These are phyloP conservation scores for Heterobasidion occidentale DNA, from an alignment of 1,284 basidiomycete genomes.

Conservation along the genomic window DNA sequence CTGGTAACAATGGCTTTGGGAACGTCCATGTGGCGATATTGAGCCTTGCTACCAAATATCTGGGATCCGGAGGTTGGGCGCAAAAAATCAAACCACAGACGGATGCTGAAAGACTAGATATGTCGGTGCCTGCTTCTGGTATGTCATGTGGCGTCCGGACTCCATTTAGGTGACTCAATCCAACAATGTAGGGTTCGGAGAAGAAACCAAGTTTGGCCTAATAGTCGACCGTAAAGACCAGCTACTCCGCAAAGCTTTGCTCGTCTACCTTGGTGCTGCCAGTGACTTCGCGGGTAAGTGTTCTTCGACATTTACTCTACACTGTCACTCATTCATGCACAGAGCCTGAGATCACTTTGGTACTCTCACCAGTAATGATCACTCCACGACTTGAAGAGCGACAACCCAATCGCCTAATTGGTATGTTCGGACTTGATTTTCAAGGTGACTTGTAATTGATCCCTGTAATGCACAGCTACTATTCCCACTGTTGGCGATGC, in stretches of 20 bases:
- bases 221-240: conserved; percentile 44
- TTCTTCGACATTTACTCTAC: neutral
- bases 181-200: conserved; percentile 35
- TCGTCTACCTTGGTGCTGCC: conserved; percentile 58
- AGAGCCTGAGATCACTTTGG: conserved; percentile 62
- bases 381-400: conserved; percentile 37
- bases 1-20: conserved; percentile 71
- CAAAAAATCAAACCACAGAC: conserved; percentile 57
- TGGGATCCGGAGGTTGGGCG: conserved; percentile 59
- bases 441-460: neutral
- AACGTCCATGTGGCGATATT: conserved; percentile 79
- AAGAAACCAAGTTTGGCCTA: conserved; percentile 50
- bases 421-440: conserved; percentile 18
- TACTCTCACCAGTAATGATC: conserved; percentile 54
- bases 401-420: conserved; percentile 29
- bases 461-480: conserved; percentile 35
- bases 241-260: conserved; percentile 49
- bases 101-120: conserved; percentile 60
- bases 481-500: conserved; percentile 75
- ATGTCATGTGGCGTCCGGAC: conserved; percentile 12
- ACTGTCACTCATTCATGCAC: neutral
- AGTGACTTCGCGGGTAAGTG: conserved; percentile 58
- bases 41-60: conserved; percentile 65
- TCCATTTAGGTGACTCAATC: neutral
- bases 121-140: conserved; percentile 48